Percentiles rank a stretch among this genome's conserved stretches.
Conservation (phyloP, 306 rosid species). For the Lathyrus tuberosus region DNA sequence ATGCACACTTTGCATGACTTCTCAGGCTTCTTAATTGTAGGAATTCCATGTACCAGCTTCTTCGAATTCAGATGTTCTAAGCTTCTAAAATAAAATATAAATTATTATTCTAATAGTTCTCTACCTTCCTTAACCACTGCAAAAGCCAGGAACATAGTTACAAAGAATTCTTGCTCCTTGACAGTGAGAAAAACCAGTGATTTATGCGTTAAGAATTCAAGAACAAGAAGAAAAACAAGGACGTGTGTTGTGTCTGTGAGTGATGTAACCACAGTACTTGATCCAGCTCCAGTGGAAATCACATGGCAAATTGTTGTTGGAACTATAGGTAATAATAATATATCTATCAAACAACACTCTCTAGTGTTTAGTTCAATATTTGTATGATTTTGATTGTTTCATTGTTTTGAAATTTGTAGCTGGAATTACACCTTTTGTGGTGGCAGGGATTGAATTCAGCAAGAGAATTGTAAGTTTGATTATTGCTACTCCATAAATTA, state of each 20-base stretch:
- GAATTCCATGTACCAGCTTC: too few relatives aligned
- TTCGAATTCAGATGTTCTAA: too few relatives aligned
- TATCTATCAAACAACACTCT: background rate
- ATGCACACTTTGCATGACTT: too few relatives aligned
- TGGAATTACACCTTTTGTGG: slow-evolving; percentile 87
- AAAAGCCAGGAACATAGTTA: slow-evolving; percentile 29
- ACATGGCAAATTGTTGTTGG: slow-evolving; percentile 57
- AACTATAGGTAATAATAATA: slow-evolving; percentile 37
- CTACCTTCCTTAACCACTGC: slow-evolving; percentile 33
- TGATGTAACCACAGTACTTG: slow-evolving; percentile 45
- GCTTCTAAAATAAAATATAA: too few relatives aligned
- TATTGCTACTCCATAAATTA: background rate
- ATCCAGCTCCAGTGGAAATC: slow-evolving; percentile 45
- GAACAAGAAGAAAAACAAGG: slow-evolving; percentile 26
- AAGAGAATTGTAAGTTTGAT: slow-evolving; percentile 77
- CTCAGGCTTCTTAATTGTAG: too few relatives aligned
- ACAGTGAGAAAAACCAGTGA: background rate
- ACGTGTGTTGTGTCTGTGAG: slow-evolving; percentile 23
- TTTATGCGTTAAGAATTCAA: slow-evolving; percentile 20
- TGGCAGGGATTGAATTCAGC: slow-evolving; percentile 89
- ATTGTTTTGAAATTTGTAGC: slow-evolving; percentile 50
- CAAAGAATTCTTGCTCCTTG: background rate
- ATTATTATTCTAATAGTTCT: too few relatives aligned
- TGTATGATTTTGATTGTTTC: background rate
- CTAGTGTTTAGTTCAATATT: background rate